phyloP scores from a whole-genome alignment of 2,329 filamentous ascomycete species.

The Parastagonospora avenae region DNA sequence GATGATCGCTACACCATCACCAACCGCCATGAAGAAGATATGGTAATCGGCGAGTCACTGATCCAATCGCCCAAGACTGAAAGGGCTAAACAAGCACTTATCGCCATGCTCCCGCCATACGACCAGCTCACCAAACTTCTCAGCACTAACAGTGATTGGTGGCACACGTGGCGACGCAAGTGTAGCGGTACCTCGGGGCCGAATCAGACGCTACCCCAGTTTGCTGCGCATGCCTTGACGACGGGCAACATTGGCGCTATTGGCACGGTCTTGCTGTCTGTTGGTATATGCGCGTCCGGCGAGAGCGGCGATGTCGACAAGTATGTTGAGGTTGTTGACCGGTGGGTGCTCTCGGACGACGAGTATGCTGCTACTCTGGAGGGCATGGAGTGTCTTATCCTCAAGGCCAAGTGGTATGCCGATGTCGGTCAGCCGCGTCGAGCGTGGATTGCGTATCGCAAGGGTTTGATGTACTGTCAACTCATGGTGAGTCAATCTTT shows the following conservation, averaged over 20 bases:
- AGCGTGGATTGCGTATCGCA: slow-evolving; percentile 59
- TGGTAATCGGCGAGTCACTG: slow-evolving; percentile 23
- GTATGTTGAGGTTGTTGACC: slow-evolving; percentile 55
- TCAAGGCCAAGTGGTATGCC: slow-evolving; percentile 59
- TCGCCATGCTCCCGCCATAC: slow-evolving; percentile 42
- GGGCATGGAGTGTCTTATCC: slow-evolving; percentile 58
- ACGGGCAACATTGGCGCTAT: slow-evolving; percentile 50
- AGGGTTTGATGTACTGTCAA: slow-evolving; percentile 58
- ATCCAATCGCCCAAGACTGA: slow-evolving; percentile 39
- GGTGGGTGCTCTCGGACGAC: slow-evolving; percentile 56
- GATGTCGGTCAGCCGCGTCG: slow-evolving; percentile 61
- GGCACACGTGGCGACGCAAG: slow-evolving; percentile 50
- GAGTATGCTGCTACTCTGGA: slow-evolving; percentile 57
- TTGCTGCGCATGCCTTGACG: slow-evolving; percentile 51
- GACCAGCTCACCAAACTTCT: slow-evolving; percentile 41
- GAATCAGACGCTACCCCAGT: slow-evolving; percentile 46
- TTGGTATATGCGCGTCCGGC: slow-evolving; percentile 46
- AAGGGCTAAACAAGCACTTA: slow-evolving; percentile 41
- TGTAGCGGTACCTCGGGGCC: slow-evolving; percentile 49
- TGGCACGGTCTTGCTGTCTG: slow-evolving; percentile 44
- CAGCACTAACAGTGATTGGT: slow-evolving; percentile 48
- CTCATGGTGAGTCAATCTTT: slow-evolving; percentile 52
- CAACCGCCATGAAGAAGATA: slow-evolving; percentile 37
- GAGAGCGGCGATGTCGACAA: slow-evolving; percentile 53
- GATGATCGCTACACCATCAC: slow-evolving; percentile 37